Evolutionary conservation across 345 rosid species (phyloP).

Genomic region (Trapa bicornis): DNA sequence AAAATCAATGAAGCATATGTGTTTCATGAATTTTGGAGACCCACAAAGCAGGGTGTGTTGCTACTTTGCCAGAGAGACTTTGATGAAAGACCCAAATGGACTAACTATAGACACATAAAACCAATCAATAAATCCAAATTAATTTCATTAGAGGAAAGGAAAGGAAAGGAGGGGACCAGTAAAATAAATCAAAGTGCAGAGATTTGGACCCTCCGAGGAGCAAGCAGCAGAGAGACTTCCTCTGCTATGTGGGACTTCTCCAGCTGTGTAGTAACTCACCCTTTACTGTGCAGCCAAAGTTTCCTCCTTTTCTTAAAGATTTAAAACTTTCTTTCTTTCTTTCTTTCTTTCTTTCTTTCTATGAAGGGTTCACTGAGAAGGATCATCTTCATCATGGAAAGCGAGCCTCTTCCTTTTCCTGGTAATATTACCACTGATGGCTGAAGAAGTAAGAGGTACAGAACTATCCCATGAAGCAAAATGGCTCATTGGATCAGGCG

Average conservation of each 20-base stretch:
- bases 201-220: not conserved
- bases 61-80: not conserved
- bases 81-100: not conserved
- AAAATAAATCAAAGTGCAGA: constrained; percentile 1
- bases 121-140: constrained; percentile 1
- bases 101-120: not conserved
- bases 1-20: no score
- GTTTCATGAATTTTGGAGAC: no score
- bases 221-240: not conserved
- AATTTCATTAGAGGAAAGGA: not conserved
- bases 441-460: not conserved
- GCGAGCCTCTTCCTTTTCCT: constrained; percentile 2
- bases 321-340: not conserved
- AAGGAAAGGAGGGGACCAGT: not conserved
- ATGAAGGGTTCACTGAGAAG: not conserved
- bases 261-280: not conserved
- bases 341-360: not conserved
- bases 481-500: not conserved
- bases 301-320: not conserved
- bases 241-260: constrained; percentile 3
- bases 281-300: not conserved
- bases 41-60: no score
- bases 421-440: not conserved
- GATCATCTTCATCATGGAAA: not conserved
- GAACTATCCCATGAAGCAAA: not conserved